Conservation (phyloP, 2,329 filamentous ascomycete genomes). For the Phyllosticta citrichinensis region DNA sequence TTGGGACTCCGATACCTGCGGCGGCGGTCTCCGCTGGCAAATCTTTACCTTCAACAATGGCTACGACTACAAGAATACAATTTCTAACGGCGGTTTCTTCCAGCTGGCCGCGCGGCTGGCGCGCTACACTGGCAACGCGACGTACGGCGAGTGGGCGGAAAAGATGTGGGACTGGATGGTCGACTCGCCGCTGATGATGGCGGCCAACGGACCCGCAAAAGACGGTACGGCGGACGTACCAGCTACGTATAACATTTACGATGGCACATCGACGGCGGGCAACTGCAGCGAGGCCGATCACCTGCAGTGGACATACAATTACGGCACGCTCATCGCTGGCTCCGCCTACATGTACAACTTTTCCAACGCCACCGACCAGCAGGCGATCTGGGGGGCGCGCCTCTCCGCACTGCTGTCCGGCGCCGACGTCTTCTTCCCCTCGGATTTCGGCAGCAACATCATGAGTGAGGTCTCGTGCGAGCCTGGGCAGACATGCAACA, state of each 20-base stretch:
- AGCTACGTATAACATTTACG: constrained; percentile 17
- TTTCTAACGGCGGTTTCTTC: constrained; percentile 29
- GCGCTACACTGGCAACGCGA: constrained; percentile 27
- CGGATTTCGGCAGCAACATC: constrained; percentile 22
- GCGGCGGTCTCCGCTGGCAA: constrained; percentile 28
- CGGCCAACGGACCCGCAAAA: constrained; percentile 3
- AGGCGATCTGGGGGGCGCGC: constrained; percentile 20
- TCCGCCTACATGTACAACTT: constrained; percentile 30
- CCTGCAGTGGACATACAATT: constrained; percentile 29
- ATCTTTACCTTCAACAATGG: constrained; percentile 26
- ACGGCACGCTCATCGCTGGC: constrained; percentile 26
- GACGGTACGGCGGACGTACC: constrained; percentile 5
- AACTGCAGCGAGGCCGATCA: constrained; percentile 22
- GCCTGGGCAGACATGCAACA: constrained; percentile 29
- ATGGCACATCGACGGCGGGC: constrained; percentile 15
- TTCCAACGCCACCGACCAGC: constrained; percentile 22
- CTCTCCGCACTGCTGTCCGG: constrained; percentile 24
- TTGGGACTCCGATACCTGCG: constrained; percentile 48
- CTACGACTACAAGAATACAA: constrained; percentile 30
- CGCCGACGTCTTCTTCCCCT: constrained; percentile 31
- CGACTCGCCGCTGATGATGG: constrained; percentile 15
- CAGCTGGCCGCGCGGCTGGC: constrained; percentile 28
- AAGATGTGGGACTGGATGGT: constrained; percentile 27
- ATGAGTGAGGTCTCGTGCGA: constrained; percentile 38
- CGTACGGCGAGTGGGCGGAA: constrained; percentile 27